Evolutionary conservation across 306 rosid genomes (phyloP).

Genomic region (Psophocarpus tetragonolobus): DNA sequence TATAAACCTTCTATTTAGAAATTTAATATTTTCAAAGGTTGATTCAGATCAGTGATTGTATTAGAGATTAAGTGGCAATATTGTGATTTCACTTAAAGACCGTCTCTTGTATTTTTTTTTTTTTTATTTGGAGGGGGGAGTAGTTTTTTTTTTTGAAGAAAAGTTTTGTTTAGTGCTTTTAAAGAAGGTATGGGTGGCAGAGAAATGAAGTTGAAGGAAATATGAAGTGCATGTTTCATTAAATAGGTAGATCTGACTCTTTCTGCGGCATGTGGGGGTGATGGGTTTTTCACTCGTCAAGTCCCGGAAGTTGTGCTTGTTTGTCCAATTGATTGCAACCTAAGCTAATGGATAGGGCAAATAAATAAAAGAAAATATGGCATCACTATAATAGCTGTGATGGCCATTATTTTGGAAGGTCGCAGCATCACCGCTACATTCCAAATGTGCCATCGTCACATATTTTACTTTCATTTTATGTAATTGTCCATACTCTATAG

Average conservation of each 20-base stretch:
- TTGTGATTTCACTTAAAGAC: background rate
- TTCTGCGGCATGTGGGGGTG: constrained; percentile 32
- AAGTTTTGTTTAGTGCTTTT: background rate
- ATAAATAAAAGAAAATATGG: background rate
- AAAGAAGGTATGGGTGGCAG: constrained; percentile 14
- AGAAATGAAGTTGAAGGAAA: background rate
- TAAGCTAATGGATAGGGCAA: background rate
- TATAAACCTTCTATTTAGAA: background rate
- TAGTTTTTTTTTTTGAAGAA: background rate
- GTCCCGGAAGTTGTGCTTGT: constrained; percentile 23
- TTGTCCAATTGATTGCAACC: constrained; percentile 23
- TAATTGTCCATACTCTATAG: background rate
- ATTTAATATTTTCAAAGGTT: background rate
- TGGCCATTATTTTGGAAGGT: constrained; percentile 10
- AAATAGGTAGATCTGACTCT: constrained; percentile 39
- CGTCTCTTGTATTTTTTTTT: background rate
- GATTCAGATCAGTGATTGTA: background rate
- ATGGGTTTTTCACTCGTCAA: constrained; percentile 37
- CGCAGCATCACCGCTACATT: constrained; percentile 25
- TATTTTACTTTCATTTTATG: background rate
- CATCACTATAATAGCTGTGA: background rate
- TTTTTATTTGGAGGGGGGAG: background rate
- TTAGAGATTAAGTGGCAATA: background rate
- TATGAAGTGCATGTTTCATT: background rate
- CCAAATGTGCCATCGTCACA: constrained; percentile 21